These are phyloP conservation scores for Populus pruinosa DNA, from an alignment of 345 rosid genomes.

Conservation along the genomic window DNA sequence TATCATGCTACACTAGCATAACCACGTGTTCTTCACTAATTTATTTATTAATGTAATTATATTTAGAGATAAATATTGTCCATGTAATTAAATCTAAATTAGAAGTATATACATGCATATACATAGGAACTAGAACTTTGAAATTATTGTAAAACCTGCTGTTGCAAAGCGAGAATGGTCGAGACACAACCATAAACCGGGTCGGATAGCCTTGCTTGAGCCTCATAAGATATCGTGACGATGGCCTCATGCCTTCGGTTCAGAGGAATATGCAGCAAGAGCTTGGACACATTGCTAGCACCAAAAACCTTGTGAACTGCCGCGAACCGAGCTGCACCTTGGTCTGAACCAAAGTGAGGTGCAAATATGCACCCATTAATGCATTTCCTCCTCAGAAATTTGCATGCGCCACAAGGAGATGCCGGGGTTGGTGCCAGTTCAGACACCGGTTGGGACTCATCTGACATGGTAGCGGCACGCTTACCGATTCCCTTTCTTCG, in stretches of 20 bases:
- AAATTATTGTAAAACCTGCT: slow-evolving; percentile 50
- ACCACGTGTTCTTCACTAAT: too few relatives aligned
- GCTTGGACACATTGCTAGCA: slow-evolving; percentile 89
- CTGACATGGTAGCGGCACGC: slow-evolving; percentile 15
- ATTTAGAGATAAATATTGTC: too few relatives aligned
- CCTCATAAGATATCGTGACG: slow-evolving; percentile 84
- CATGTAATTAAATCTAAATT: too few relatives aligned
- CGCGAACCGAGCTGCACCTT: slow-evolving; percentile 90
- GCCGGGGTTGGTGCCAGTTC: slow-evolving; percentile 27
- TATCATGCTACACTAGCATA: too few relatives aligned
- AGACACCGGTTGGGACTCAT: background rate
- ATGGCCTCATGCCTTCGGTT: slow-evolving; percentile 88
- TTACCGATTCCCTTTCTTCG: slow-evolving; percentile 42
- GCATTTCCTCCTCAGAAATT: slow-evolving; percentile 94
- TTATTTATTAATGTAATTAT: too few relatives aligned
- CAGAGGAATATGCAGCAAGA: slow-evolving; percentile 72
- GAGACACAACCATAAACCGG: slow-evolving; percentile 95
- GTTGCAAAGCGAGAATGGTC: slow-evolving; percentile 85
- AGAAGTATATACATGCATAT: too few relatives aligned
- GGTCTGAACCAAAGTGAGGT: slow-evolving; percentile 87
- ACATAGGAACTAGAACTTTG: too few relatives aligned
- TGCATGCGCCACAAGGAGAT: slow-evolving; percentile 94
- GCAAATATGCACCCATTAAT: slow-evolving; percentile 89
- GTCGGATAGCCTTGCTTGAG: slow-evolving; percentile 94
- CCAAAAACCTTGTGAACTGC: slow-evolving; percentile 97